Evolutionary conservation across 805 yeast species (phyloP), one percentile per base, ranked within the genome.

Genomic region (Saturnispora besseyi): DNA sequence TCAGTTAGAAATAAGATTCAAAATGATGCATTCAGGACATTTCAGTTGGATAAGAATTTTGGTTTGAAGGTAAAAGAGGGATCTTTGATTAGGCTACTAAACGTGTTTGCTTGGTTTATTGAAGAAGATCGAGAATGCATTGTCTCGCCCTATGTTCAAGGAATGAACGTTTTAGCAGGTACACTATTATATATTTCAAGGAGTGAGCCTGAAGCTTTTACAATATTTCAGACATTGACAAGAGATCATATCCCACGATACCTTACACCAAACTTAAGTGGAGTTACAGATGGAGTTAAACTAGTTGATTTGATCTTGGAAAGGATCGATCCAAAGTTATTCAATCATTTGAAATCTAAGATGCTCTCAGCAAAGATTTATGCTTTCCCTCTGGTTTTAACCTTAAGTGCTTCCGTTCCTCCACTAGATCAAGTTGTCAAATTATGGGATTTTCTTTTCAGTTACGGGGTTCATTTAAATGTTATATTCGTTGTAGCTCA

Each of bases 381-480:
- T 62, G 96, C 95, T 0, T 81, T 89, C 55, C 86, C 89, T 4
- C 81, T 90, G 0, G 85, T 88, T 1, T 67, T 90, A 55, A 89
- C 97, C 0, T 68, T 90, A 44, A 81, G 90, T 50, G 91, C 96
- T 2, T 87, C 96, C 58, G 87, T 95, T 5, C 95, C 95, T 9
- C 90, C 96, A 0, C 69, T 90, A 42, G 68, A 71, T 31, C 87
- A 89, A 54, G 85, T 86, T 1, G 66, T 89, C 36, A 77, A 80
- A 51, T 71, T 89, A 15, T 89, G 97, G 97, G 97, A 89, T 63
- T 85, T 89, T 56, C 67, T 88, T 57, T 84, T 89, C 65, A 95
- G 96, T 3, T 89, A 87, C 59, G 97, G 97, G 0, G 79, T 85
- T 18, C 96, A 90, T 60, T 75, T 88, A 81, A 89, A 90, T 65